Conservation (phyloP, 78 protist genomes). For the Dictyostelium discoideum region DNA sequence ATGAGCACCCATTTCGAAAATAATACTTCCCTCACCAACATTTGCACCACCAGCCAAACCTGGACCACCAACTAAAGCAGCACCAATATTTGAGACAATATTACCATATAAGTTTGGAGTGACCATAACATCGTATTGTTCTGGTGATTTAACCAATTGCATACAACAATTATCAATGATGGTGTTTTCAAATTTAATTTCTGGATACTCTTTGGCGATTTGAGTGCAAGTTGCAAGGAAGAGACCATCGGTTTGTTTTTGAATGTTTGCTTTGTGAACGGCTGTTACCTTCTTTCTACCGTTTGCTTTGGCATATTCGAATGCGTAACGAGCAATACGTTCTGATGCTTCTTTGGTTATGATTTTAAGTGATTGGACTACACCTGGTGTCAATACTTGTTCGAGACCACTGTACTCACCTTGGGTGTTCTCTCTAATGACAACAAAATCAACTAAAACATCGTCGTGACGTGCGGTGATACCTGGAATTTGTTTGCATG, state of each 20-base stretch:
- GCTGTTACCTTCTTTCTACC: slow-evolving; percentile 90
- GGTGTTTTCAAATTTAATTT: slow-evolving; percentile 77
- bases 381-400: slow-evolving; percentile 82
- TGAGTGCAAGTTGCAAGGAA: slow-evolving; percentile 77
- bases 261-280: slow-evolving; percentile 94
- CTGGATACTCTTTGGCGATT: slow-evolving; percentile 88
- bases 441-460: slow-evolving; percentile 79
- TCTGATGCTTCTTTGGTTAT: slow-evolving; percentile 86
- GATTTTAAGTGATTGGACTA: slow-evolving; percentile 86
- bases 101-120: slow-evolving; percentile 94
- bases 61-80: slow-evolving; percentile 93
- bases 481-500: slow-evolving; percentile 83
- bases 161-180: slow-evolving; percentile 93
- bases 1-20: slow-evolving; percentile 90
- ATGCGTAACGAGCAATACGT: slow-evolving; percentile 90
- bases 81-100: slow-evolving; percentile 91
- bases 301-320: slow-evolving; percentile 85
- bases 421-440: slow-evolving; percentile 94
- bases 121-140: slow-evolving; percentile 93
- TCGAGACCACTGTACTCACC: slow-evolving; percentile 85
- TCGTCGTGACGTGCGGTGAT: slow-evolving; percentile 73
- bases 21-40: slow-evolving; percentile 85
- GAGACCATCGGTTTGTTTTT: slow-evolving; percentile 85
- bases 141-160: slow-evolving; percentile 90
- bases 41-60: slow-evolving; percentile 92